Conservation (phyloP, 306 rosid genomes). For the Cicer cuneatum region DNA sequence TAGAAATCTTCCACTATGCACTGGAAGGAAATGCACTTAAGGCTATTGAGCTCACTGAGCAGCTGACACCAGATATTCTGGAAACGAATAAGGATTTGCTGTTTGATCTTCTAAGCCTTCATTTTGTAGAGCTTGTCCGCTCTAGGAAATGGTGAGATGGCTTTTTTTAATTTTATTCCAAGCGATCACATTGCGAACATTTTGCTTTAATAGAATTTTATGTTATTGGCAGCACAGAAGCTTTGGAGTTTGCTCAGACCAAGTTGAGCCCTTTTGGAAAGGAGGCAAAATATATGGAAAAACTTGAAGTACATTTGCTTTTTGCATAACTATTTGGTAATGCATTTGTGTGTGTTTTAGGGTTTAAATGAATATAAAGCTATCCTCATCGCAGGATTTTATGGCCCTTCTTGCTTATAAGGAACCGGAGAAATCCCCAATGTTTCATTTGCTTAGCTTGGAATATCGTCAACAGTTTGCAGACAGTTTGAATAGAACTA, state of each 20-base stretch:
- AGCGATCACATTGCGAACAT: constrained; percentile 27
- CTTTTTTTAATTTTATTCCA: not conserved
- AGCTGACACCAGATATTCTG: constrained; percentile 68
- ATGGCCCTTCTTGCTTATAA: constrained; percentile 90
- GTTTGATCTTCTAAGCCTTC: constrained; percentile 92
- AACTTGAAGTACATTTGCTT: constrained; percentile 64
- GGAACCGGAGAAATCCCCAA: constrained; percentile 91
- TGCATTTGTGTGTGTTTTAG: not conserved
- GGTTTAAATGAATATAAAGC: constrained; percentile 14
- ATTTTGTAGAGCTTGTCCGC: constrained; percentile 84
- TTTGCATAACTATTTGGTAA: not conserved
- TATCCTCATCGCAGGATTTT: constrained; percentile 63
- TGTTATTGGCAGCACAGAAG: constrained; percentile 90
- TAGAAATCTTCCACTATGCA: constrained; percentile 71
- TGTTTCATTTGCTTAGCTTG: constrained; percentile 83
- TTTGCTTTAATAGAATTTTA: constrained; percentile 39
- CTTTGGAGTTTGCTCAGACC: constrained; percentile 85
- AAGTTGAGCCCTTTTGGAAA: constrained; percentile 75
- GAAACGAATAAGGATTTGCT: constrained; percentile 77
- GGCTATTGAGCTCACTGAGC: constrained; percentile 87
- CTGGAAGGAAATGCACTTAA: constrained; percentile 79
- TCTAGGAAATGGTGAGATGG: constrained; percentile 77
- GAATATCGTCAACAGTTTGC: constrained; percentile 78
- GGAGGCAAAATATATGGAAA: constrained; percentile 59
- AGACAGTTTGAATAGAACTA: constrained; percentile 70